Evolutionary conservation across 768 basidiomycete genomes (phyloP).

Genomic region (Strobilomyces confusus): DNA sequence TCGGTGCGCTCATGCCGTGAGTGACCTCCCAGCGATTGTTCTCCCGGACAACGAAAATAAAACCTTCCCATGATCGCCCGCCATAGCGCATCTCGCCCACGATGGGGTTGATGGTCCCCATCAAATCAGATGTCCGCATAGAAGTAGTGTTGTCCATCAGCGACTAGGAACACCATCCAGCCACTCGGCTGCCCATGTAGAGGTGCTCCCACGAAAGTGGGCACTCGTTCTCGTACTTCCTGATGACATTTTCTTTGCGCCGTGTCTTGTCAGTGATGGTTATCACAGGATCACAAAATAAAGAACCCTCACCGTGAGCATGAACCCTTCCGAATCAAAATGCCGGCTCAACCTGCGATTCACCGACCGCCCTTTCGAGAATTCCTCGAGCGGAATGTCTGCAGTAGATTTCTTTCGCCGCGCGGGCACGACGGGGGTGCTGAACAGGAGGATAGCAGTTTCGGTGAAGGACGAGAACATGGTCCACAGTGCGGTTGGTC

Average conservation of each 20-base stretch:
- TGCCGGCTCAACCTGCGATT: background rate
- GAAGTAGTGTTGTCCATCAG: background rate
- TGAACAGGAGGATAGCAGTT: constrained; percentile 17
- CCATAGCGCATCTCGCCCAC: background rate
- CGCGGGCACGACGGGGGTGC: constrained; percentile 21
- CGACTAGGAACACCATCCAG: background rate
- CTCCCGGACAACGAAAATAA: background rate
- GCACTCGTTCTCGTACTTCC: constrained; percentile 12
- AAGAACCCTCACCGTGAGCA: constrained; percentile 14
- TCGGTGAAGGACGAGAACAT: constrained; percentile 15
- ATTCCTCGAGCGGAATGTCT: constrained; percentile 19
- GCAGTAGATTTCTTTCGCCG: background rate
- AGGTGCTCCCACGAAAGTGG: constrained; percentile 4
- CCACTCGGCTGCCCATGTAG: background rate
- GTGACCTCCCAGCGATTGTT: background rate
- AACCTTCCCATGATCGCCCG: background rate
- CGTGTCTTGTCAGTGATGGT: background rate
- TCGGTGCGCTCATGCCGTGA: background rate
- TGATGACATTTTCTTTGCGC: constrained; percentile 3
- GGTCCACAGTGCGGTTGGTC: background rate
- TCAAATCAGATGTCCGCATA: too few relatives aligned
- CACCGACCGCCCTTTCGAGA: constrained; percentile 2
- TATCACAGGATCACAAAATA: background rate
- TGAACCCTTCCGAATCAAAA: constrained; percentile 4
- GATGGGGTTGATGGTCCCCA: background rate